Base-by-base conservation (phyloP, 441 rosid genomes). In the Brassica balearica region DNA sequence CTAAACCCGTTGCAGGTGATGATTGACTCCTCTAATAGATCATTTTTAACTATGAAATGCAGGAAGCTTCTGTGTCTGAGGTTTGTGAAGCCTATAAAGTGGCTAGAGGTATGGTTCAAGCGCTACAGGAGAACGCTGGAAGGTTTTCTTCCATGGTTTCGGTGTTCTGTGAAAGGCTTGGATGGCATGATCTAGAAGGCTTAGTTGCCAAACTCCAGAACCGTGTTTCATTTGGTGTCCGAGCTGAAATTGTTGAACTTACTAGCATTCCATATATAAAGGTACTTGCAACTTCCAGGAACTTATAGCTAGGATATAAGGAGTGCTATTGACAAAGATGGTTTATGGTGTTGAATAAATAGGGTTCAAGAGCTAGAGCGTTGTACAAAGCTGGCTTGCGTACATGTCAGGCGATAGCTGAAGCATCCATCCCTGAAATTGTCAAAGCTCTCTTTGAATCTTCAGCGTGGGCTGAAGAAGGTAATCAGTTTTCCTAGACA, bases 311-410 rank as follows among this genome's bases (percentile, higher is more conserved):
- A 58, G 43, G 36, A 58, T 72, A 69, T 68, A 43, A 41, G 15
- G 53, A 15, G 19, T 68, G 68, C 23, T 62, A 65, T 71, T 67
- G 69, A 65, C 78, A 69, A 41, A 60, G 56, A 59, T 71, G 68
- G 71, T 68, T 74, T 74, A 78, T 73, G 61, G 63, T 76, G 23
- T 70, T 66, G 71, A 74, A 72, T 76, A 69, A 80, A 43, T 80
- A 94, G 98, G 98, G 99, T 80, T 90, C 99, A 84, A 89, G 98
- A 83, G 99, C 99, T 56, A 96, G 99, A 86, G 94, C 94, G 67
- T 87, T 96, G 67, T 94, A 92, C 80, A 94, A 94, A 87, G 93
- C 96, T 76, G 99, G 99, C 75, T 71, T 96, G 84, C 98, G 98
- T 71, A 87, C 98, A 22, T 88, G 97, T 79, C 88, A 89, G 69